Evolutionary conservation across 2,329 filamentous ascomycete species (phyloP).

Genomic region (Zasmidium citrigriseum): DNA sequence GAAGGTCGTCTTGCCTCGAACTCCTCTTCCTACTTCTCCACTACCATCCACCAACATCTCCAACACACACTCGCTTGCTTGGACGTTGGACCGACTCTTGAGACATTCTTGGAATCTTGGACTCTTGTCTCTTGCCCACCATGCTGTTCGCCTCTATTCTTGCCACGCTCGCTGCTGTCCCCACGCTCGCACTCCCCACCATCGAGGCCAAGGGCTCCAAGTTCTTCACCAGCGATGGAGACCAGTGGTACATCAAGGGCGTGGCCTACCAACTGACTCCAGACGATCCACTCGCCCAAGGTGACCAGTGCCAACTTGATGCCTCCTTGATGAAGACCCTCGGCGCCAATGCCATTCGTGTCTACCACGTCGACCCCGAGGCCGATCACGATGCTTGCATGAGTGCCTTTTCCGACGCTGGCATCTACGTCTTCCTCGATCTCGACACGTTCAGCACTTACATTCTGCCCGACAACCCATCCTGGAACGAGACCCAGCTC

Average conservation of each 20-base stretch:
- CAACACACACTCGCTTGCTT: background rate
- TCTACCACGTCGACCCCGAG: slow-evolving; percentile 79
- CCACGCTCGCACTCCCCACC: slow-evolving; percentile 53
- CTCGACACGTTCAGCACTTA: slow-evolving; percentile 74
- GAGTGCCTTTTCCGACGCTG: slow-evolving; percentile 73
- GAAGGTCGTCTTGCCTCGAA: background rate
- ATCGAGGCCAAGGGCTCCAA: slow-evolving; percentile 72
- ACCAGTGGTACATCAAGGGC: slow-evolving; percentile 81
- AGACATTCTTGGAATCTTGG: background rate
- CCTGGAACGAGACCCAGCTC: slow-evolving; percentile 74
- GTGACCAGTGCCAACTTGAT: slow-evolving; percentile 75
- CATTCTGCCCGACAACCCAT: slow-evolving; percentile 54
- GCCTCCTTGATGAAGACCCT: slow-evolving; percentile 75
- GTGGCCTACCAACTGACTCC: slow-evolving; percentile 52
- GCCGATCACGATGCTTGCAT: slow-evolving; percentile 78
- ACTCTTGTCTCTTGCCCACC: background rate
- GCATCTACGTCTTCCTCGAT: slow-evolving; percentile 83
- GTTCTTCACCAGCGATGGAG: slow-evolving; percentile 79
- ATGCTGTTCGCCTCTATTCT: slow-evolving; percentile 11
- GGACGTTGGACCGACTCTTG: background rate
- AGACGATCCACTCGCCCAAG: slow-evolving; percentile 74
- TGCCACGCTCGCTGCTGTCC: slow-evolving; percentile 25
- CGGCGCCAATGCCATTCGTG: slow-evolving; percentile 80
- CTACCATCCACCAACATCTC: background rate
- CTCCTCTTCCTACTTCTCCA: background rate